Base-by-base conservation (phyloP, 129 eudicot genomes). In the Gnaphalium uliginosum region DNA sequence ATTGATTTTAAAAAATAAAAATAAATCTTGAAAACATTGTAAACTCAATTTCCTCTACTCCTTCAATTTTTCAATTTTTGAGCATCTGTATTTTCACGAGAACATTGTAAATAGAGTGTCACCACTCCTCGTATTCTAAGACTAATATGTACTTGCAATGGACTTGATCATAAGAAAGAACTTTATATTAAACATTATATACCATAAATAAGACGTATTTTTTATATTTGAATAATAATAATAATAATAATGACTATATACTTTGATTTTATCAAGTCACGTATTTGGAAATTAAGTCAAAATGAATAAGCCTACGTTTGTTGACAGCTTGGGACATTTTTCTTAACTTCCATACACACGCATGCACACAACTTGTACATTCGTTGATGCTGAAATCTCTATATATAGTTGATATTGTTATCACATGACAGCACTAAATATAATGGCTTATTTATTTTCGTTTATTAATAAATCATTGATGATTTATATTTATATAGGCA, bases 311-410 rank as follows among this genome's bases (percentile, higher is more conserved):
- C 81, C 50, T 27, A 69, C 65, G 61, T 59, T 39, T 61, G 54
- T 78, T 64, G 82, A 78, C 82, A 59, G 32, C 35, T 59, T 70
- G 63, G 33, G 46, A 69, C 76, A 78, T 41, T 78, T 46, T 78
- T 61, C 76, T 63, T 61, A 78, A 69, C 81, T 50, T 59, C 53
- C 69, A 78, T 78, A 69, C 76, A 60, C 48, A 70, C 71, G 76
- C 81, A 69, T 58, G 81, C 63, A 46, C 70, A 43, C 62, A 41
- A 69, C 22, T 78, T 69, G 69, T 23, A 39, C 14, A 39, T 39
- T 30, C 9, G 11, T 70, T 62, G 76, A 70, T 78, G 61, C 25
- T 69, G 76, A 69, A 69, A 78, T 29, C 76, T 78, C 33, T 68
- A 57, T n/a, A n/a, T n/a, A n/a, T 30, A 33, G 39, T 33, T 33